These are phyloP conservation scores for Tetrapyrgos nigripes DNA, from an alignment of 1,284 basidiomycete genomes.

Conservation along the genomic window DNA sequence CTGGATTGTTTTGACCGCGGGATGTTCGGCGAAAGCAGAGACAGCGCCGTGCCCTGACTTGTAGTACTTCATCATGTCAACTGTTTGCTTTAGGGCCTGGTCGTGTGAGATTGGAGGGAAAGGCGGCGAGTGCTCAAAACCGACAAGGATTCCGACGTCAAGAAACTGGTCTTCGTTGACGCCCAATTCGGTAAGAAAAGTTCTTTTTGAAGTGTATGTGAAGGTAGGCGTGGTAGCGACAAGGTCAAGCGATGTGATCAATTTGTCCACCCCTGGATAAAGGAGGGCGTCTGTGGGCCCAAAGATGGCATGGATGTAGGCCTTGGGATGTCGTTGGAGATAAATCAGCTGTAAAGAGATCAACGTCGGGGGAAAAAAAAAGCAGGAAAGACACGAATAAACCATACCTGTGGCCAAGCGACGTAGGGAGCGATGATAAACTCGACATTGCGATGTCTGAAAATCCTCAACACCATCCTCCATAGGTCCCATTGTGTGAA, in stretches of 20 bases:
- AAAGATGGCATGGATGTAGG: constrained; percentile 95
- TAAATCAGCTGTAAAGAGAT: constrained; percentile 77
- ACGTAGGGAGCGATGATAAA: constrained; percentile 96
- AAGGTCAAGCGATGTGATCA: constrained; percentile 90
- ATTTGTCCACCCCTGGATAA: constrained; percentile 89
- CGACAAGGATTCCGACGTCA: constrained; percentile 91
- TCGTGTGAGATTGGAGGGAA: constrained; percentile 87
- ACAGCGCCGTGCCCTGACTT: constrained; percentile 86
- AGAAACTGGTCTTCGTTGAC: constrained; percentile 93
- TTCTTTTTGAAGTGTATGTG: constrained; percentile 85
- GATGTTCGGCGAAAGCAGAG: constrained; percentile 80
- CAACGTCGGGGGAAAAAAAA: constrained; percentile 19
- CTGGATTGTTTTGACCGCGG: constrained; percentile 74
- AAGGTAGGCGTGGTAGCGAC: constrained; percentile 72
- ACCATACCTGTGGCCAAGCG: constrained; percentile 88
- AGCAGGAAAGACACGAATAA: constrained; percentile 21
- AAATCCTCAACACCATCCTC: constrained; percentile 90
- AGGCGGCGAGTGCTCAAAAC: constrained; percentile 86
- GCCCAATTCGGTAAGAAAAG: constrained; percentile 78
- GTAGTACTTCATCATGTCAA: constrained; percentile 91
- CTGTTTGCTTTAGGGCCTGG: constrained; percentile 81
- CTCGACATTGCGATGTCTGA: constrained; percentile 95
- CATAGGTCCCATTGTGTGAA: constrained; percentile 88
- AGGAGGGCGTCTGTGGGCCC: constrained; percentile 91
- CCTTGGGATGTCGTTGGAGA: constrained; percentile 91